Evolutionary conservation across 306 rosid species (phyloP), one percentile per base, ranked within the genome.

Genomic region (Fragaria ananassa): DNA sequence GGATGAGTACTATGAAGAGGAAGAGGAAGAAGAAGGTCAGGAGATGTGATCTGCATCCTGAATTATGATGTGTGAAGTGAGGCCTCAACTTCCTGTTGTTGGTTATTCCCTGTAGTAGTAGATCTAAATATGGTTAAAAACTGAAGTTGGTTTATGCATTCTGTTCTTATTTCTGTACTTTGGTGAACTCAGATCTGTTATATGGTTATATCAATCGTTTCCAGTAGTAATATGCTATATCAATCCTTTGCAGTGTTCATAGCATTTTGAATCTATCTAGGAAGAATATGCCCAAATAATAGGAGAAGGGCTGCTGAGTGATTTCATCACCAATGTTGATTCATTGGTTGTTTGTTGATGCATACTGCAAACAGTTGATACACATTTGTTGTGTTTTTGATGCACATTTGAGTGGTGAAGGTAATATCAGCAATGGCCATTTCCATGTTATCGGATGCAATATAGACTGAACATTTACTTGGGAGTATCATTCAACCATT

Each of bases 51-150:
- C 14, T n/a, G 19, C 65, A 60, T 60, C 18, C 35, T 13, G 37
- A 34, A 15, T 78, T 74, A 14, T 70, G 63, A 61, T 74, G 50
- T 1, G 6, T 8, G 31, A 72, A 76, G 79, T 15, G 68, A 61
- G 70, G 89, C 82, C 10, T 84, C 89, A 88, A 89, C 93, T 85
- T 74, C 90, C 89, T 67, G 88, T 90, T 90, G 89, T 89, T 61
- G 78, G 80, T 58, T 17, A 76, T 85, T 88, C 76, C 58, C 23
- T 53, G 46, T 61, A 34, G 80, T 51, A 39, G 57, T 78, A 75
- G 83, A 73, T 77, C 74, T 18, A 53, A 31, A 73, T 79, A 60
- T 70, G 67, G 83, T 79, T 60, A 19, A 53, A 64, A 62, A 45
- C 37, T 27, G 17, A 60, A 77, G 18, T 53, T 45, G 19, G 54